phyloP scores from a whole-genome alignment of 148 eudicot genomes.

The Suaeda aralocaspica region DNA sequence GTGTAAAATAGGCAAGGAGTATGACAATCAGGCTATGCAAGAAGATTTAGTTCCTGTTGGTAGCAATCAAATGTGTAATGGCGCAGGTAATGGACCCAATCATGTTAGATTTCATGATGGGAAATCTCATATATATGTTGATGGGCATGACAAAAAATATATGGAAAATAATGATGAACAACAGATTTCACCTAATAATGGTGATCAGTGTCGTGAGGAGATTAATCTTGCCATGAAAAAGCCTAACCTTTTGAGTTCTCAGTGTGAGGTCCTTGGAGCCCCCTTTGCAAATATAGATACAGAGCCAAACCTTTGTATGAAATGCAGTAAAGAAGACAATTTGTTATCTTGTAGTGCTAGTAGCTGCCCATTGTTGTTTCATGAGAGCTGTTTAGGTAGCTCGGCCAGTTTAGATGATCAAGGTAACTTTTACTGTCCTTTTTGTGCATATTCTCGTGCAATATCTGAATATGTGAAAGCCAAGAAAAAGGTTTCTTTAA shows the following conservation, averaged over 20 bases:
- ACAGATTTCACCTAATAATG: conserved; percentile 28
- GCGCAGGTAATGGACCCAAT: neutral
- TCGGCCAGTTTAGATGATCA: conserved; percentile 41
- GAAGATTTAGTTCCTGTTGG: conserved; percentile 22
- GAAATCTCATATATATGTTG: conserved; percentile 7
- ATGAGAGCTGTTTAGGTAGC: conserved; percentile 61
- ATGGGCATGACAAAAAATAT: neutral
- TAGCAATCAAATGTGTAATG: conserved; percentile 16
- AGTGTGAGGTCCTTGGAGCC: conserved; percentile 35
- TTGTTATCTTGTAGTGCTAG: conserved; percentile 50
- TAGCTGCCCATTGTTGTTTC: conserved; percentile 58
- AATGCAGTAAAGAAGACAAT: conserved; percentile 60
- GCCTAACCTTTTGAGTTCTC: conserved; percentile 40
- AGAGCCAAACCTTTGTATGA: conserved; percentile 52
- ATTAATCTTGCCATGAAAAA: conserved; percentile 34
- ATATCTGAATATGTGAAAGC: conserved; percentile 40
- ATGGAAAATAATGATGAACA: conserved; percentile 11
- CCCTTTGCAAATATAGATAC: conserved; percentile 34
- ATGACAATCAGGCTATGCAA: conserved; percentile 13
- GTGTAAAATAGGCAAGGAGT: conserved; percentile 31
- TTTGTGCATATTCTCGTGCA: conserved; percentile 70
- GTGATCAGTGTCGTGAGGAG: conserved; percentile 6
- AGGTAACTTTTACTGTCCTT: conserved; percentile 75
- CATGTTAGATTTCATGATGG: conserved; percentile 16
- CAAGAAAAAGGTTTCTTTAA: conserved; percentile 40